Evolutionary conservation across 495 filamentous ascomycete species (phyloP).

Genomic region (Neurospora cerealis): DNA sequence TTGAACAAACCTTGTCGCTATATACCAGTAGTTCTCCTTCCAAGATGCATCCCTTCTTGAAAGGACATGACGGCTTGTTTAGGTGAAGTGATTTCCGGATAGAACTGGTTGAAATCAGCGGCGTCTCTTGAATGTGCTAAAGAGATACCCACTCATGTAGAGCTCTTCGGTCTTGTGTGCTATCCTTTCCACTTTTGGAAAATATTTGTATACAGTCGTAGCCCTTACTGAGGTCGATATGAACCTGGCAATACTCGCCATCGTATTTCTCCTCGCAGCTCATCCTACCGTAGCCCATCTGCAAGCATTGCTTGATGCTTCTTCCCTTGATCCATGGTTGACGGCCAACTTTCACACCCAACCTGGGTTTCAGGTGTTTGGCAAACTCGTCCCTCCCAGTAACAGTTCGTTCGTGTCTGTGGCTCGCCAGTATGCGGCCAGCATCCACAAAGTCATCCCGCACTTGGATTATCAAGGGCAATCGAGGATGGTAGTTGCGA

Average conservation of each 20-base stretch:
- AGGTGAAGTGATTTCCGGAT: conserved; percentile 50
- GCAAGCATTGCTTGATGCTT: conserved; percentile 62
- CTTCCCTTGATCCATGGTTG: conserved; percentile 65
- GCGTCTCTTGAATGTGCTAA: background rate
- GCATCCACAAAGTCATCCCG: conserved; percentile 43
- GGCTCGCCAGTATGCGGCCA: conserved; percentile 18
- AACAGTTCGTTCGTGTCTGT: conserved; percentile 11
- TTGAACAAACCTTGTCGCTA: conserved; percentile 42
- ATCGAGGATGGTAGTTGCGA: conserved; percentile 42
- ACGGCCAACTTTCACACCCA: conserved; percentile 68
- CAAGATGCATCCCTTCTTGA: conserved; percentile 58
- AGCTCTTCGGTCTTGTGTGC: conserved; percentile 55
- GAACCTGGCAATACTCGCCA: conserved; percentile 82
- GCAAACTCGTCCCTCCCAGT: conserved; percentile 11
- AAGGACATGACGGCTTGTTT: conserved; percentile 41
- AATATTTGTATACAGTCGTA: conserved; percentile 61
- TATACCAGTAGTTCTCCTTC: conserved; percentile 78
- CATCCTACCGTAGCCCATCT: conserved; percentile 52
- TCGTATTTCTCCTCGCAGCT: conserved; percentile 78
- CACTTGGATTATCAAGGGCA: conserved; percentile 56
- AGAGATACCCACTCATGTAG: conserved; percentile 42
- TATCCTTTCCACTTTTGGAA: conserved; percentile 86
- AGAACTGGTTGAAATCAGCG: conserved; percentile 17
- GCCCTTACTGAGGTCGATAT: conserved; percentile 56
- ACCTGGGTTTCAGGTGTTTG: conserved; percentile 42